phyloP scores from a whole-genome alignment of 2,329 filamentous ascomycete genomes.

The Verticillium klebahnii region DNA sequence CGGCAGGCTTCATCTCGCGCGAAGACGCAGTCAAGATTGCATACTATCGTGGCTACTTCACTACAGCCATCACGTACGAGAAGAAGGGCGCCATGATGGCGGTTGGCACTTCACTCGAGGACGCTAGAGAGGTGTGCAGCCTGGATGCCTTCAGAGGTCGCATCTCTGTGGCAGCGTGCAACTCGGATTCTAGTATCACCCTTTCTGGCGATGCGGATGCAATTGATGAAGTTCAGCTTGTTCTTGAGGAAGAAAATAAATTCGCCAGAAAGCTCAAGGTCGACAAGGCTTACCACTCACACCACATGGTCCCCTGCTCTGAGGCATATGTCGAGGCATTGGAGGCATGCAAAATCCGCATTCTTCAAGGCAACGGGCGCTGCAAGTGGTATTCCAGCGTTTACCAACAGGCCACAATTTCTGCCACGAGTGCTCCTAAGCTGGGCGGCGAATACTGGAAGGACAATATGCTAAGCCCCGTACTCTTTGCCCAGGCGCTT shows the following conservation, averaged over 20 bases:
- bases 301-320: constrained; percentile 13
- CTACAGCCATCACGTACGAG: constrained; percentile 7
- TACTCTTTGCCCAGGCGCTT: constrained; percentile 34
- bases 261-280: constrained; percentile 27
- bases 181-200: constrained; percentile 19
- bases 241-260: constrained; percentile 21
- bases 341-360: background rate
- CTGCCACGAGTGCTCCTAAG: background rate
- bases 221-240: constrained; percentile 18
- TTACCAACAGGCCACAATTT: background rate
- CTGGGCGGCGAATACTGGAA: constrained; percentile 40
- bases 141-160: constrained; percentile 15
- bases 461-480: constrained; percentile 34
- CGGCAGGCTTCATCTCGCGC: constrained; percentile 27
- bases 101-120: constrained; percentile 12
- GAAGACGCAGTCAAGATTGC: constrained; percentile 31
- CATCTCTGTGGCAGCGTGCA: constrained; percentile 19
- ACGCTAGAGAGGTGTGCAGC: constrained; percentile 13
- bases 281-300: constrained; percentile 31
- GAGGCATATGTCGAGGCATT: background rate
- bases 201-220: constrained; percentile 18
- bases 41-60: constrained; percentile 29
- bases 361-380: background rate
- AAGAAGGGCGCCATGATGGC: constrained; percentile 20
- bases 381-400: constrained; percentile 4